Percentiles rank a stretch among this genome's conserved stretches.
Evolutionary conservation across 108 stramenopile genomes (phyloP).

Genomic region (Aurantiochytrium sp.): DNA sequence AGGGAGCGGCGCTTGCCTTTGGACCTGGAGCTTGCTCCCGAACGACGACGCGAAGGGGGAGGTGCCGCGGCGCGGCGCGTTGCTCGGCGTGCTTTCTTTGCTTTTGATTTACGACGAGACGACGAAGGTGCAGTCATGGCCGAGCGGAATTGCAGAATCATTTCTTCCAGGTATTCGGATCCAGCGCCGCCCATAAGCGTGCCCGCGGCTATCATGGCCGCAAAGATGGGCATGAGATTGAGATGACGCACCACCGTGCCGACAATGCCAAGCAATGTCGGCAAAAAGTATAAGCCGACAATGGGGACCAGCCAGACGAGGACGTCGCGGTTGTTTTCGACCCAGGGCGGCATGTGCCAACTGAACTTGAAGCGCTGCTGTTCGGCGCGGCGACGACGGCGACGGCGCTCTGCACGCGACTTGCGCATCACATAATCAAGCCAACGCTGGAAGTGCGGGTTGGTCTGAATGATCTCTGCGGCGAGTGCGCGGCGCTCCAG

Average conservation of each 20-base stretch:
- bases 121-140: background rate
- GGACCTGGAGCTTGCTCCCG: background rate
- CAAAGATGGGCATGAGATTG: background rate
- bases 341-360: conserved; percentile 4
- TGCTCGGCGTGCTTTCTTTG: background rate
- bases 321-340: background rate
- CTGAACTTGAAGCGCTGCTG: background rate
- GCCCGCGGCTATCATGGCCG: background rate
- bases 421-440: conserved; percentile 9
- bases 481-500: conserved; percentile 59
- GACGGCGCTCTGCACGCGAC: background rate
- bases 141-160: background rate
- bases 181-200: background rate
- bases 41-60: background rate
- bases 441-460: background rate
- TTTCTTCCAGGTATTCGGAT: background rate
- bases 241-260: background rate
- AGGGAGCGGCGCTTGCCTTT: background rate
- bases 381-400: background rate
- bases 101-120: background rate
- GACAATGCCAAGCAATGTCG: background rate
- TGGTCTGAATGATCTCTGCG: background rate
- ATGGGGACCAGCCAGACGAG: background rate
- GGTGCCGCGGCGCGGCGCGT: background rate
- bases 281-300: background rate